Percentiles rank a stretch among this genome's conserved stretches.
Conservation (phyloP, 108 stramenopile genomes). For the Nannochloropsis salina region DNA sequence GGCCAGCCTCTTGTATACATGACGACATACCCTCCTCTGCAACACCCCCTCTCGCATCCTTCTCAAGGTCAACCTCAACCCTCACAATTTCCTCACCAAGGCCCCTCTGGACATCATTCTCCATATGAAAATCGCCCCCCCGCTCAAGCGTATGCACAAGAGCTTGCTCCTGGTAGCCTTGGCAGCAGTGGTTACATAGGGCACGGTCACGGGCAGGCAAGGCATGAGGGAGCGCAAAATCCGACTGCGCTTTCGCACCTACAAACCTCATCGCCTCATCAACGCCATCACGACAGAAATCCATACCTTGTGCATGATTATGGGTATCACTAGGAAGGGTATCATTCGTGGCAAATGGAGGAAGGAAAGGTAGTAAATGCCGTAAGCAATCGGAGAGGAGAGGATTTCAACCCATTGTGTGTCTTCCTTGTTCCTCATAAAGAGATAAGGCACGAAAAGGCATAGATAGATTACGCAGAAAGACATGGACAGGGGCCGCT, state of each 20-base stretch:
- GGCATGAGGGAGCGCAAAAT: background rate
- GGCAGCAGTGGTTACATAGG: background rate
- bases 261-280: background rate
- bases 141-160: background rate
- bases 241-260: background rate
- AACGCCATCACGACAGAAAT: background rate
- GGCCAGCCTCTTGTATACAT: background rate
- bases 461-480: no score
- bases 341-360: no score
- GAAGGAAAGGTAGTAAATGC: no score
- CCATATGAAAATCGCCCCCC: background rate
- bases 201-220: background rate
- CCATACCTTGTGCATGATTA: background rate
- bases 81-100: background rate
- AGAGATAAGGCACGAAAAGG: no score
- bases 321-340: background rate
- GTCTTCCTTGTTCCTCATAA: no score
- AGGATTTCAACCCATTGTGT: no score
- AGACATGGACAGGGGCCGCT: no score
- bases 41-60: background rate
- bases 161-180: background rate
- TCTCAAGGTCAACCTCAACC: background rate
- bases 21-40: background rate
- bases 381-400: no score
- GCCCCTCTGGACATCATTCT: background rate